Conservation (phyloP, 129 eudicot species). For the Gnaphalium uliginosum region DNA sequence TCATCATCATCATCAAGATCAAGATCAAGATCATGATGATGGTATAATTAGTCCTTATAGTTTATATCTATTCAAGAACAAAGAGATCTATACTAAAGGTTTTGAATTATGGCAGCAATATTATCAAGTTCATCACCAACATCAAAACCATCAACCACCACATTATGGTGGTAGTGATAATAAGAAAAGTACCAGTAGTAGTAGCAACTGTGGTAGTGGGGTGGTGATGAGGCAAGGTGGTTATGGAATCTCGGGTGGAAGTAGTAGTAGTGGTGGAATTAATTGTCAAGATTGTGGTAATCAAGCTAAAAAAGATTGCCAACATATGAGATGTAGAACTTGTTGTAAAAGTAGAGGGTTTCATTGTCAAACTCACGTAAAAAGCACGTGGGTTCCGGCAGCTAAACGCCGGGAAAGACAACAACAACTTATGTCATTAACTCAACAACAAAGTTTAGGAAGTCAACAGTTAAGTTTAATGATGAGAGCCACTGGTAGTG, state of each 20-base stretch:
- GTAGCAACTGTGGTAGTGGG: constrained; percentile 1
- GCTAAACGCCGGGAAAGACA: constrained; percentile 77
- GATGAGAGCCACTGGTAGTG: constrained; percentile 43
- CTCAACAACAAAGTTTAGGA: constrained; percentile 30
- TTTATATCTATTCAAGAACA: constrained; percentile 57
- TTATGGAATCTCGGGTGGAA: constrained; percentile 39
- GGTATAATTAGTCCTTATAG: constrained; percentile 28
- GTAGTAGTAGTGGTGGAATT: constrained; percentile 33
- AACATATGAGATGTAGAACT: constrained; percentile 74
- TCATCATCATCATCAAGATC: constrained; percentile 19
- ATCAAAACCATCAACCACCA: constrained; percentile 20
- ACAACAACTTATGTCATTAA: constrained; percentile 47
- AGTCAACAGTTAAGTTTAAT: constrained; percentile 35
- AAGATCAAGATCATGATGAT: constrained; percentile 30
- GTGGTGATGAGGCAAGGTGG: constrained; percentile 47
- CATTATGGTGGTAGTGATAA: constrained; percentile 38
- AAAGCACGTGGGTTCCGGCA: constrained; percentile 97
- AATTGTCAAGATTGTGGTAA: constrained; percentile 95
- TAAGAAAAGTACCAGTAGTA: constrained; percentile 17
- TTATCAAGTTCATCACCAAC: constrained; percentile 48
- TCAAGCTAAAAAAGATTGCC: constrained; percentile 83
- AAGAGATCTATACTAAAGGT: constrained; percentile 79
- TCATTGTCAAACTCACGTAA: constrained; percentile 77
- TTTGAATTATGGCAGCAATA: constrained; percentile 89
- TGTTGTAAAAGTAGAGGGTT: constrained; percentile 83